Evolutionary conservation across 306 rosid species (phyloP), one percentile per base, ranked within the genome.

Genomic region (Datisca glomerata): DNA sequence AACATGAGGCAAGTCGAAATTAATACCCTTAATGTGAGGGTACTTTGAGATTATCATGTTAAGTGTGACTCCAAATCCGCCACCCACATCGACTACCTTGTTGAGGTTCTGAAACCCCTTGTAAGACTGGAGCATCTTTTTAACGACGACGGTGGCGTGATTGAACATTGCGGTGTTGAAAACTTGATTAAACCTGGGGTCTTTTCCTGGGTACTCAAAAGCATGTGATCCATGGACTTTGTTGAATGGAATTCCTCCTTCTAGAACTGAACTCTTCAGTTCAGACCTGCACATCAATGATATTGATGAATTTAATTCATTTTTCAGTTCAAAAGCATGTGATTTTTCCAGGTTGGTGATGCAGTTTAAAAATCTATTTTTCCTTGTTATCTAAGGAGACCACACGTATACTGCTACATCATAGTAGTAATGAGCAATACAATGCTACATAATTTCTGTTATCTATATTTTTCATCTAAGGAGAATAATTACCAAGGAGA

Each of bases 41-140:
- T 78, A 66, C 40, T 52, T 64, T 14, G 85, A 63, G 29, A 72
- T 72, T 49, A 82, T 74, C 24, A 66, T 8, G 35, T 39, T 66
- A 13, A 74, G 64, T 13, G 37, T 61, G 6, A 55, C 51, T 21
- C 83, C 92, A 9, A 72, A 45, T 20, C 82, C 76, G 21, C 80
- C 80, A 14, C 91, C 84, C 47, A 79, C 75, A 53, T 81, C 86
- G 19, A 77, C 80, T 6, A 77, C 55, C 43, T 21, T 66, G 10
- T 53, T 57, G 2, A 77, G 23, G 10, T 49, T 20, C 2, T 57
- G 55, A 63, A 77, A 63, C 8, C 80, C 86, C 20, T 54, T 57
- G 67, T 70, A 77, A 18, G 28, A 6, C 34, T 69, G 36, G 4
- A 78, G 68, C 21, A 60, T 18, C 42, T 56, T 66, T 23, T 69